Percentiles rank a stretch among this genome's conserved stretches.
Evolutionary conservation across 2,329 filamentous ascomycete species (phyloP).

Genomic region (Penicillium psychrosexuale): DNA sequence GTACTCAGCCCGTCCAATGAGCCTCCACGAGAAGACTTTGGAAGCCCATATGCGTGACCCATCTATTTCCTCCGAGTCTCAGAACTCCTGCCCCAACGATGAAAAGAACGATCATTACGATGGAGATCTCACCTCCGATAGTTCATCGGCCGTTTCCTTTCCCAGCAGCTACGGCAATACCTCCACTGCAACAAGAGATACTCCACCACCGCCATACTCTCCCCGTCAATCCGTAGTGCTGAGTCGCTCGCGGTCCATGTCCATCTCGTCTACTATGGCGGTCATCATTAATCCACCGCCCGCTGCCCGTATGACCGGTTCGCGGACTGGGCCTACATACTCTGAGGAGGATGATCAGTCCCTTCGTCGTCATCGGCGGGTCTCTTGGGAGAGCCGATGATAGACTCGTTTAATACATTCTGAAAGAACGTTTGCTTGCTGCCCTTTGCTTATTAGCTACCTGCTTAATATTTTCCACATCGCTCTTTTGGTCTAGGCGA

Average conservation of each 20-base stretch:
- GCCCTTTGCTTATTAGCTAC: neutral
- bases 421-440: neutral
- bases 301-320: conserved; percentile 27
- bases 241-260: conserved; percentile 33
- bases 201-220: conserved; percentile 44
- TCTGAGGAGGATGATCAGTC: conserved; percentile 22
- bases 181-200: conserved; percentile 44
- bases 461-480: neutral
- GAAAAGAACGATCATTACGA: conserved; percentile 34
- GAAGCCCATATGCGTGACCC: conserved; percentile 34
- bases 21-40: conserved; percentile 41
- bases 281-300: conserved; percentile 24
- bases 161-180: conserved; percentile 46
- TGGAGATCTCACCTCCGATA: conserved; percentile 37
- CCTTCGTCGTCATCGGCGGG: conserved; percentile 22
- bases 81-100: conserved; percentile 19
- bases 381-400: conserved; percentile 32
- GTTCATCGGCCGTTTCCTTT: conserved; percentile 42
- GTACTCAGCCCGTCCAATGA: conserved; percentile 41
- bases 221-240: conserved; percentile 29
- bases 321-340: conserved; percentile 28
- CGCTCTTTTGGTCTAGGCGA: neutral
- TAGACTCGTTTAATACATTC: neutral
- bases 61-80: conserved; percentile 24
- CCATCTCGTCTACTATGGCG: conserved; percentile 29